Evolutionary conservation across 306 rosid species (phyloP).

Genomic region (Dalbergia oliveri): DNA sequence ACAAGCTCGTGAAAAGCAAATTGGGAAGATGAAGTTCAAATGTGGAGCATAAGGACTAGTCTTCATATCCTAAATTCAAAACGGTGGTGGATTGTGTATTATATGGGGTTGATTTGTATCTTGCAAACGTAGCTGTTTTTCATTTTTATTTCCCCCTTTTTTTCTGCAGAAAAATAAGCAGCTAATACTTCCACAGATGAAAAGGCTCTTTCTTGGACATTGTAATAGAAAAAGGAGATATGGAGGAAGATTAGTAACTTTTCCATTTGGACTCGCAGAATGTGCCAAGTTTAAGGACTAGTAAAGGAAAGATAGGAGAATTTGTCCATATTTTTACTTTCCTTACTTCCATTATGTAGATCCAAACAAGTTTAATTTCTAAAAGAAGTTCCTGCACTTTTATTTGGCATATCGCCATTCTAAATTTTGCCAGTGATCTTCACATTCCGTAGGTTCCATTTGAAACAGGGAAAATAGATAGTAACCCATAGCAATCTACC

Average conservation of each 20-base stretch:
- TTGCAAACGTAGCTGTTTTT: too few species aligned
- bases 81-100: slow-evolving; percentile 12
- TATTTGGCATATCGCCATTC: neutral
- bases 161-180: slow-evolving; percentile 39
- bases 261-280: slow-evolving; percentile 14
- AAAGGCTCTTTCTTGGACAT: slow-evolving; percentile 21
- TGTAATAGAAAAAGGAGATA: neutral
- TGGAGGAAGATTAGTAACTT: slow-evolving; percentile 31
- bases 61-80: slow-evolving; percentile 29
- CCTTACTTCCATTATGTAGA: slow-evolving; percentile 34
- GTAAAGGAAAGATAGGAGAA: slow-evolving; percentile 36
- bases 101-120: too few species aligned
- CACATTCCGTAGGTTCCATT: neutral
- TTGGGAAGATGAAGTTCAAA: slow-evolving; percentile 45
- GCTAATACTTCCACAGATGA: slow-evolving; percentile 33
- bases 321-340: slow-evolving; percentile 21
- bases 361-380: slow-evolving; percentile 39
- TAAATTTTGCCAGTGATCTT: neutral
- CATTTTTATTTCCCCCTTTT: neutral
- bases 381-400: neutral
- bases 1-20: slow-evolving; percentile 50
- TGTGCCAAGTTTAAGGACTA: slow-evolving; percentile 13
- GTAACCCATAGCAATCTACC: neutral
- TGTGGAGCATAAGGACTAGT: neutral
- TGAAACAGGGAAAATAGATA: neutral